Base-by-base conservation (phyloP, 192 early-diverging fungal genomes). In the Backusella psychrophila region DNA sequence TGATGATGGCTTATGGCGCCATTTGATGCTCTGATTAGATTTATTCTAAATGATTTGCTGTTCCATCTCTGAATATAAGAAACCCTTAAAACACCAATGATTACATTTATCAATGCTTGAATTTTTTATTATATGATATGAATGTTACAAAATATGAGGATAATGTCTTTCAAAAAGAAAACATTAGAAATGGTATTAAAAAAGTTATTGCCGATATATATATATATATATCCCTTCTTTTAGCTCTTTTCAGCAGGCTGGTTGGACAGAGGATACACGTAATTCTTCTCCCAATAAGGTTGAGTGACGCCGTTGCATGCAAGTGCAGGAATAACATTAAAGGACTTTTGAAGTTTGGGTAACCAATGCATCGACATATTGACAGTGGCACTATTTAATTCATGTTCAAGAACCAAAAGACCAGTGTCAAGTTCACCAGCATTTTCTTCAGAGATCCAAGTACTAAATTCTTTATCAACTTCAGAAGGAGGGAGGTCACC, bases 331-430 rank as follows among this genome's bases (percentile, higher is more conserved):
- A 81, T 69, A 19, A 82, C 82, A 23, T 78, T 71, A 77, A 83
- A 85, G 19, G 41, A 34, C 34, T 78, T 41, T 67, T 85, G 76
- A 12, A 85, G 49, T n/a, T 35, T 52, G 34, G 85, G 83, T 7
- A 88, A 75, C 83, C 85, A 78, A 1, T 70, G 75, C 71, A 81
- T 81, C 26, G 87, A 77, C 80, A 88, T 41, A 14, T 15, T 49
- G 49, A 83, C 77, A 7, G 87, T 85, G 14, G 77, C 74, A n/a
- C 79, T 80, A 36, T 75, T 85, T 42, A 85, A 49, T 66, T 86
- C 83, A 66, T 86, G 85, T 41, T 86, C 77, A 65, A 84, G 59
- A 31, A 81, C 77, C 29, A 84, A 70, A 70, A 69, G 78, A 21
- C 78, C 78, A n/a, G 66, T 19, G 38, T 39, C 63, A 52, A 77